Evolutionary conservation across 768 basidiomycete genomes (phyloP).

Genomic region (Cubamyces lactineus): DNA sequence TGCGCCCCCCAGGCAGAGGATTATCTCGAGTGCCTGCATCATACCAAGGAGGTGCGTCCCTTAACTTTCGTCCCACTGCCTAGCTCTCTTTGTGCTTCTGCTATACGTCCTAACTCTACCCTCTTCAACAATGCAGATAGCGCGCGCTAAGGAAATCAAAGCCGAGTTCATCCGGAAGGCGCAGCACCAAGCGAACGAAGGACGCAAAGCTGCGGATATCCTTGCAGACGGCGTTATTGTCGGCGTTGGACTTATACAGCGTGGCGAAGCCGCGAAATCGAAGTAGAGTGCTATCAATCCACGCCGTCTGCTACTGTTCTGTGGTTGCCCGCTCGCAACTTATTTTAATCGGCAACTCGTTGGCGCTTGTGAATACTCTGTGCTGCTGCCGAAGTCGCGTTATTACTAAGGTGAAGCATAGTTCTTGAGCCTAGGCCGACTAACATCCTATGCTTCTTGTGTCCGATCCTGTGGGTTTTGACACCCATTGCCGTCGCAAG

Average conservation of each 20-base stretch:
- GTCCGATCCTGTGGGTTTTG: too few species aligned
- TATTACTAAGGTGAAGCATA: too few species aligned
- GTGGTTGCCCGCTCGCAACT: too few species aligned
- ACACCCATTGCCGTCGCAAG: too few species aligned
- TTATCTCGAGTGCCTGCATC: slow-evolving; percentile 91
- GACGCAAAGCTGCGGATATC: slow-evolving; percentile 70
- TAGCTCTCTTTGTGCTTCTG: neutral
- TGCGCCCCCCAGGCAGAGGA: slow-evolving; percentile 78
- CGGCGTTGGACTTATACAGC: slow-evolving; percentile 74
- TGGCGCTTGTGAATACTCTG: too few species aligned
- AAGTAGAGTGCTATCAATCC: slow-evolving; percentile 19
- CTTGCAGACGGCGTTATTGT: slow-evolving; percentile 75
- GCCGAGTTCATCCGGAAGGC: slow-evolving; percentile 71
- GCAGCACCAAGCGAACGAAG: slow-evolving; percentile 65
- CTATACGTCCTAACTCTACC: neutral
- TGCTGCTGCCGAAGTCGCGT: too few species aligned
- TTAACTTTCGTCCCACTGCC: neutral
- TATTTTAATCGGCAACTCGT: too few species aligned
- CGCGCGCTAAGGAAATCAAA: slow-evolving; percentile 70
- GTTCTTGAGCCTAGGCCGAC: too few species aligned
- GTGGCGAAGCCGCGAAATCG: slow-evolving; percentile 38
- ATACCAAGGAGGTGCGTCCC: slow-evolving; percentile 79
- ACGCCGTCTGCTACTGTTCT: too few species aligned
- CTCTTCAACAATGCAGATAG: slow-evolving; percentile 44
- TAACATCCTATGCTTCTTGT: too few species aligned